Evolutionary conservation across 2,329 filamentous ascomycete genomes (phyloP).

Genomic region (Thelonectria rubi): DNA sequence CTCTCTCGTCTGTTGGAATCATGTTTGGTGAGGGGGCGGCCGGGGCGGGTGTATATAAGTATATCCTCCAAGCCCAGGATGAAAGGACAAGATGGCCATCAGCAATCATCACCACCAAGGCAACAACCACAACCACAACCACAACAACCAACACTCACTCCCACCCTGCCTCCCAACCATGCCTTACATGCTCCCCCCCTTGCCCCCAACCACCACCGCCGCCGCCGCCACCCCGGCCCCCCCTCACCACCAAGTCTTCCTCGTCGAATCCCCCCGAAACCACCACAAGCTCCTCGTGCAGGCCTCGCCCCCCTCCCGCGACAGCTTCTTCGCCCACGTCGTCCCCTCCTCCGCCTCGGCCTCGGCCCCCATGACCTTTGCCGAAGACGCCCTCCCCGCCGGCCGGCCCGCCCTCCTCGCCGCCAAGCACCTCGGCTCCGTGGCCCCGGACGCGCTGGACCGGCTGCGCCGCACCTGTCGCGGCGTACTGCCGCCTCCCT

Average conservation of each 20-base stretch:
- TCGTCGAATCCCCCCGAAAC: slow-evolving; percentile 28
- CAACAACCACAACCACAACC: not conserved
- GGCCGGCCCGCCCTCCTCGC: slow-evolving; percentile 20
- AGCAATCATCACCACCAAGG: too few species aligned
- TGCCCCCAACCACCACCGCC: slow-evolving; percentile 1
- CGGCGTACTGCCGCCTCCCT: slow-evolving; percentile 6
- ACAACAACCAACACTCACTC: not conserved
- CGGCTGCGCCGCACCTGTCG: slow-evolving; percentile 29
- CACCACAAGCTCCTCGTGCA: slow-evolving; percentile 35
- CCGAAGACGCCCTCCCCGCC: slow-evolving; percentile 21
- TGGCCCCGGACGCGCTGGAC: slow-evolving; percentile 31
- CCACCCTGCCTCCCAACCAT: not conserved
- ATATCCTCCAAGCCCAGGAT: too few species aligned
- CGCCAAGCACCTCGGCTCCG: slow-evolving; percentile 32
- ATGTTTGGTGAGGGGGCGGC: too few species aligned
- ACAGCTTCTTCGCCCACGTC: slow-evolving; percentile 29
- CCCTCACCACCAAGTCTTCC: slow-evolving; percentile 31
- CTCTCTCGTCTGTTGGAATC: not conserved
- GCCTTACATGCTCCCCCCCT: not conserved
- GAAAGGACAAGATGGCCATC: too few species aligned
- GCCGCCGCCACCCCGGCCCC: not conserved
- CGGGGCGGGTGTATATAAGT: too few species aligned
- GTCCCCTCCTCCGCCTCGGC: not conserved
- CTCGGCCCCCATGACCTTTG: slow-evolving; percentile 13
- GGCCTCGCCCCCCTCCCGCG: slow-evolving; percentile 13